Evolutionary conservation across 2,329 filamentous ascomycete species (phyloP).

Genomic region (Emmonsia crescens): DNA sequence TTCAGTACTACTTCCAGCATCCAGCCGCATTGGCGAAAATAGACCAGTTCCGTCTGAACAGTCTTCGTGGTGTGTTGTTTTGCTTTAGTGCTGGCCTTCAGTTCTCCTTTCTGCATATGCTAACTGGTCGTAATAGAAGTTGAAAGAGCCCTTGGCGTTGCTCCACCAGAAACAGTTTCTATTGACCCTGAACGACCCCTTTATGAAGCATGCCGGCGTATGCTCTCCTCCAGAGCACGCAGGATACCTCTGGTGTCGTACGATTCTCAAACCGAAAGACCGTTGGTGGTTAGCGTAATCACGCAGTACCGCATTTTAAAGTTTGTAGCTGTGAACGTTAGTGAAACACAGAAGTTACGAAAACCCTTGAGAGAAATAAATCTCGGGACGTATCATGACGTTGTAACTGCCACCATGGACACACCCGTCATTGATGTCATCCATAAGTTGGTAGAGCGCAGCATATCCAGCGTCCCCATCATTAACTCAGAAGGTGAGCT

Average conservation of each 20-base stretch:
- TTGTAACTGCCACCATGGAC: slow-evolving; percentile 78
- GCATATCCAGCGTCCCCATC: slow-evolving; percentile 91
- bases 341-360: slow-evolving; percentile 76
- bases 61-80: slow-evolving; percentile 61
- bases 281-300: slow-evolving; percentile 91
- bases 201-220: slow-evolving; percentile 88
- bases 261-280: slow-evolving; percentile 84
- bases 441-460: slow-evolving; percentile 80
- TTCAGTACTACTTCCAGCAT: slow-evolving; percentile 98
- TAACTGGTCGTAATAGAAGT: slow-evolving; percentile 53
- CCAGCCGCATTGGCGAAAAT: slow-evolving; percentile 81
- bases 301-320: slow-evolving; percentile 98
- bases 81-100: neutral
- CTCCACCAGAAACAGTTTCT: slow-evolving; percentile 88
- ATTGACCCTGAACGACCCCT: slow-evolving; percentile 82
- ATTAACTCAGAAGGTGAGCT: slow-evolving; percentile 54
- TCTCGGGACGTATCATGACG: slow-evolving; percentile 70
- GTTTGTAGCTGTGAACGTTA: slow-evolving; percentile 92
- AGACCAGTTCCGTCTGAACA: slow-evolving; percentile 87
- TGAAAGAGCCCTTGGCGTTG: slow-evolving; percentile 83
- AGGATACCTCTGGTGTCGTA: slow-evolving; percentile 88
- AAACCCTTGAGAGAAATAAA: slow-evolving; percentile 77
- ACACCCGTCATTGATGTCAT: slow-evolving; percentile 91
- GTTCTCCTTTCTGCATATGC: neutral
- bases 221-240: slow-evolving; percentile 86